A percentile compares a stretch with the other conserved stretches of the same genome.
phyloP scores from a whole-genome alignment of 345 rosid genomes.

The Eucalyptus coolabah region DNA sequence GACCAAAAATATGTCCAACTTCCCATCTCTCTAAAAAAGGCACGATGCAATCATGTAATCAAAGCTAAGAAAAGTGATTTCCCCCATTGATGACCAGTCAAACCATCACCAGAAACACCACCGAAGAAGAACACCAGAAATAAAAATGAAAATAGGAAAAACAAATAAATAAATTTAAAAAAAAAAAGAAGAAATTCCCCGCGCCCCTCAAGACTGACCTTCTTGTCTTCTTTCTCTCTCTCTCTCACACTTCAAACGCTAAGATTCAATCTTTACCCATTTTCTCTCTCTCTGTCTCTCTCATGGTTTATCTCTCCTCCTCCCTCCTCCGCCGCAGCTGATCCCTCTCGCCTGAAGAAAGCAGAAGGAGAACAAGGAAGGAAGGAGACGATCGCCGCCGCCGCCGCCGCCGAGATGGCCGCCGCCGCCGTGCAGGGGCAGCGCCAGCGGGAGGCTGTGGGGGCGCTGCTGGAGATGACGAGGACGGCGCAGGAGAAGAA shows the following conservation, averaged over 20 bases:
- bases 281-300: background rate
- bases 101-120: background rate
- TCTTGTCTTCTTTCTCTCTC: background rate
- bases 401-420: background rate
- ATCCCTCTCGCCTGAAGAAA: background rate
- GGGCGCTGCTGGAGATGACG: constrained; percentile 45
- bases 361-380: background rate
- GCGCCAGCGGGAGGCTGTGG: constrained; percentile 29
- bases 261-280: background rate
- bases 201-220: background rate
- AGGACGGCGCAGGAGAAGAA: constrained; percentile 60
- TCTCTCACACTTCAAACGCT: background rate
- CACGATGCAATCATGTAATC: background rate
- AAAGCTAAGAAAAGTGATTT: background rate
- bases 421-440: background rate
- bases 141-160: background rate
- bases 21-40: background rate
- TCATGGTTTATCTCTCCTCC: background rate
- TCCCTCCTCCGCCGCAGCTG: background rate
- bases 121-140: background rate
- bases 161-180: background rate
- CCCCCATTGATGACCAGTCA: background rate
- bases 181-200: background rate
- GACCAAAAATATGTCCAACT: background rate
- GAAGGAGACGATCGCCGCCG: background rate